These are phyloP conservation scores for Nevesoporus exiguus DNA, from an alignment of 768 basidiomycete species.

Conservation along the genomic window DNA sequence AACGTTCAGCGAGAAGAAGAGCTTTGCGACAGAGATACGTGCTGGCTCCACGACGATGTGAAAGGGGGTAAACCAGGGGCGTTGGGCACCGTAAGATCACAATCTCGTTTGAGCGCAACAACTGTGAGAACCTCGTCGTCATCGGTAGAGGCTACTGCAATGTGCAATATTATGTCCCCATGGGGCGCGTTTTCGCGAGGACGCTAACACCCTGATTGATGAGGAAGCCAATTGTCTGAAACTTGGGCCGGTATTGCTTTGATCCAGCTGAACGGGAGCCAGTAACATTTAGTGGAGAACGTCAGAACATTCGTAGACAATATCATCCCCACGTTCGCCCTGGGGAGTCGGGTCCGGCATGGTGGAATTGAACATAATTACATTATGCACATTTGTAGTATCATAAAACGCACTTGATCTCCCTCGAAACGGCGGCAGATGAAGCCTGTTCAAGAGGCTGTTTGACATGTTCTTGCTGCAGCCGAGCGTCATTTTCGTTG, in stretches of 20 bases:
- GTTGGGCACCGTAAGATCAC: not conserved
- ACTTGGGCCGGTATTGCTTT: not conserved
- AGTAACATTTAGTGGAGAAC: no score
- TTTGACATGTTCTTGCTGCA: not conserved
- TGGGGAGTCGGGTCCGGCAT: not conserved
- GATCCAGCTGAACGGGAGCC: no score
- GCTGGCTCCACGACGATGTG: not conserved
- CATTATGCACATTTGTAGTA: not conserved
- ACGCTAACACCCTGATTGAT: not conserved
- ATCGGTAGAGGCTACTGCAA: not conserved
- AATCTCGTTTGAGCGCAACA: not conserved
- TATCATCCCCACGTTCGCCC: no score
- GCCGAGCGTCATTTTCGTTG: not conserved
- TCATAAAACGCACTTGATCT: not conserved
- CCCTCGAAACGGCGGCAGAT: no score
- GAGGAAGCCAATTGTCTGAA: not conserved
- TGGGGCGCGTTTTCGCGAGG: not conserved
- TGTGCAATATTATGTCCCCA: not conserved
- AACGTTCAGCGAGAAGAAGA: not conserved
- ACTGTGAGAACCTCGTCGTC: not conserved
- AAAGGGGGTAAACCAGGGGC: not conserved
- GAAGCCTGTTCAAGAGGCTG: not conserved
- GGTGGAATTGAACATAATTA: not conserved
- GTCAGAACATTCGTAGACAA: no score
- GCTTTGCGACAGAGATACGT: not conserved